Evolutionary conservation across 306 rosid species (phyloP).

Genomic region (Comarum palustre): DNA sequence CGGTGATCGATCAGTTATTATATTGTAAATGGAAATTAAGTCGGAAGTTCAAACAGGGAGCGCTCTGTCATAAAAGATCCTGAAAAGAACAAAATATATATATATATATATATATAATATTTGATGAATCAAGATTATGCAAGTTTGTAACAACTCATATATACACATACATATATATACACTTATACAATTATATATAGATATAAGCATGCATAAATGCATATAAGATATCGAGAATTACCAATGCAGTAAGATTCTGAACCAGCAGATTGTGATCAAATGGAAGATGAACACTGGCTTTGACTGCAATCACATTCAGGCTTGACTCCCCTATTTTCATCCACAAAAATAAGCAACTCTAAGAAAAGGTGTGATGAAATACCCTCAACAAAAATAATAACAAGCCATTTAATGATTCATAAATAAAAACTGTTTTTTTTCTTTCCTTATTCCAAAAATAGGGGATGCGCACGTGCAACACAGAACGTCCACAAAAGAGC

Average conservation of each 20-base stretch:
- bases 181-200: too few species aligned
- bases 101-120: too few species aligned
- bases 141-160: background rate
- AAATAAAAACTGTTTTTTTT: background rate
- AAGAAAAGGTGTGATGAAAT: background rate
- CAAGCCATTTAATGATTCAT: background rate
- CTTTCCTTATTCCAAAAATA: background rate
- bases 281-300: conserved; percentile 84
- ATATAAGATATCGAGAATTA: conserved; percentile 26
- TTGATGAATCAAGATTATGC: background rate
- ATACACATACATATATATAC: background rate
- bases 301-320: conserved; percentile 71
- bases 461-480: background rate
- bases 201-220: background rate
- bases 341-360: conserved; percentile 33
- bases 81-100: background rate
- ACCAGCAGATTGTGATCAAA: conserved; percentile 66
- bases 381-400: conserved; percentile 12
- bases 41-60: background rate
- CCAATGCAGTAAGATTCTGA: conserved; percentile 89
- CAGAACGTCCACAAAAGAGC: background rate
- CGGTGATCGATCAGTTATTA: background rate
- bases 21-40: background rate
- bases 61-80: background rate
- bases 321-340: conserved; percentile 63